Percentiles rank a stretch among this genome's conserved stretches.
Conservation (phyloP, 1,139 yeast species). For the Suhomyces wounanorum region DNA sequence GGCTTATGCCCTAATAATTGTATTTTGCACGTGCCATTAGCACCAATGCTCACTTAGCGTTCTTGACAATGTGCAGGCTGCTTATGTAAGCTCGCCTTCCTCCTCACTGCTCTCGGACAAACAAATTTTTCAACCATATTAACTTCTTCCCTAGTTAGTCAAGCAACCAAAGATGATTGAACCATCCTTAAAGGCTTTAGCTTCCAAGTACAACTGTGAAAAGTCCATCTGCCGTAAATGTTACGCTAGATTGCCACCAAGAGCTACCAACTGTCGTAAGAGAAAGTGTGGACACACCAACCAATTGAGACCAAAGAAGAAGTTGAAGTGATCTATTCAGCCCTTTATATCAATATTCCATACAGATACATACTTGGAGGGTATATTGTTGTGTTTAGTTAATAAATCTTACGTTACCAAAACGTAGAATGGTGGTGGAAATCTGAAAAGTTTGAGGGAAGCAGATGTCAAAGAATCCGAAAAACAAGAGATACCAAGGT, state of each 20-base stretch:
- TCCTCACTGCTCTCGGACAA: constrained; percentile 5
- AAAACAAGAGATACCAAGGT: neutral
- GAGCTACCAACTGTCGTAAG: constrained; percentile 99
- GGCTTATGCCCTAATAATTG: constrained; percentile 1
- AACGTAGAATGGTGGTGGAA: constrained; percentile 1
- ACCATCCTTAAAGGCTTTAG: constrained; percentile 98
- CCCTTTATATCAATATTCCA: constrained; percentile 5
- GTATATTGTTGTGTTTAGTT: constrained; percentile 15
- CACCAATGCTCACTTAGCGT: neutral
- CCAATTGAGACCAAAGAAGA: constrained; percentile 99
- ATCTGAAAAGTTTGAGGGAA: neutral
- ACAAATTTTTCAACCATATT: constrained; percentile 9
- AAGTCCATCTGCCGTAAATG: constrained; percentile 99
- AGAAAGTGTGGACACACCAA: constrained; percentile 99
- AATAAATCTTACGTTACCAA: constrained; percentile 14
- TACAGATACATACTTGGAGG: constrained; percentile 8
- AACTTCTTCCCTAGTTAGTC: constrained; percentile 9
- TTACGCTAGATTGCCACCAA: constrained; percentile 99
- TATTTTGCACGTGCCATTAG: neutral
- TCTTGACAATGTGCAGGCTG: neutral
- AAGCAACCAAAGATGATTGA: constrained; percentile 66
- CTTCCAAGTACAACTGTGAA: constrained; percentile 99
- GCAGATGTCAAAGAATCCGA: neutral
- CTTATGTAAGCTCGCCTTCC: constrained; percentile 6
- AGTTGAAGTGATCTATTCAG: constrained; percentile 80